Percentiles rank a stretch among this genome's conserved stretches.
phyloP scores from a whole-genome alignment of 768 basidiomycete genomes.

The Stropharia rugosoannulata region DNA sequence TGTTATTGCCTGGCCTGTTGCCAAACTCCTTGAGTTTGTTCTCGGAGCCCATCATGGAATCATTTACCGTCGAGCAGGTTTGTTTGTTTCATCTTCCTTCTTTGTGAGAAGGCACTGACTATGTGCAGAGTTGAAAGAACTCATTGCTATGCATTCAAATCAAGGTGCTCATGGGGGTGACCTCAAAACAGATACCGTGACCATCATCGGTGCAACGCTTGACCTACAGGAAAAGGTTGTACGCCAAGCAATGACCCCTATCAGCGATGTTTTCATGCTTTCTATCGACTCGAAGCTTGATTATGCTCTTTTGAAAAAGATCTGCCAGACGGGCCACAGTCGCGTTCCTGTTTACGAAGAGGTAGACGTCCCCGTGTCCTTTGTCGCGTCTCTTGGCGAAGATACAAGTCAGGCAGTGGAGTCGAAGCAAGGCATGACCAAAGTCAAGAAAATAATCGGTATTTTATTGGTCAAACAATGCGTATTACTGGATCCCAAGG shows the following conservation, averaged over 20 bases:
- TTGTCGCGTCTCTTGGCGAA: slow-evolving; percentile 18
- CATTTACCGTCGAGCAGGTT: slow-evolving; percentile 77
- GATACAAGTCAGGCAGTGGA: slow-evolving; percentile 8
- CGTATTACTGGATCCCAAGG: slow-evolving; percentile 84
- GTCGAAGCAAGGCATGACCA: slow-evolving; percentile 35
- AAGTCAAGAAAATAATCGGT: slow-evolving; percentile 81
- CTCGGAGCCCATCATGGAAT: slow-evolving; percentile 88
- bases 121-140: slow-evolving; percentile 74
- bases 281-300: slow-evolving; percentile 83
- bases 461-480: slow-evolving; percentile 90
- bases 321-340: slow-evolving; percentile 79
- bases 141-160: slow-evolving; percentile 85
- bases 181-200: slow-evolving; percentile 81
- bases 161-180: slow-evolving; percentile 79
- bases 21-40: slow-evolving; percentile 74
- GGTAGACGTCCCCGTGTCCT: slow-evolving; percentile 55
- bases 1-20: slow-evolving; percentile 81
- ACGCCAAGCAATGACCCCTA: slow-evolving; percentile 76
- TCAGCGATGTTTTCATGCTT: slow-evolving; percentile 81
- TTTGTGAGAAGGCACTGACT: neutral
- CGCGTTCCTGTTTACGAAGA: slow-evolving; percentile 84
- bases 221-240: slow-evolving; percentile 89
- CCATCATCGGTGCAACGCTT: slow-evolving; percentile 86
- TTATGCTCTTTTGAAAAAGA: slow-evolving; percentile 72
- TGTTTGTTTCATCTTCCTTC: slow-evolving; percentile 3